A percentile compares a stretch with the other conserved stretches of the same genome.
These are phyloP conservation scores for Filobasidium wieringae DNA, from an alignment of 768 basidiomycete species.

Conservation along the genomic window DNA sequence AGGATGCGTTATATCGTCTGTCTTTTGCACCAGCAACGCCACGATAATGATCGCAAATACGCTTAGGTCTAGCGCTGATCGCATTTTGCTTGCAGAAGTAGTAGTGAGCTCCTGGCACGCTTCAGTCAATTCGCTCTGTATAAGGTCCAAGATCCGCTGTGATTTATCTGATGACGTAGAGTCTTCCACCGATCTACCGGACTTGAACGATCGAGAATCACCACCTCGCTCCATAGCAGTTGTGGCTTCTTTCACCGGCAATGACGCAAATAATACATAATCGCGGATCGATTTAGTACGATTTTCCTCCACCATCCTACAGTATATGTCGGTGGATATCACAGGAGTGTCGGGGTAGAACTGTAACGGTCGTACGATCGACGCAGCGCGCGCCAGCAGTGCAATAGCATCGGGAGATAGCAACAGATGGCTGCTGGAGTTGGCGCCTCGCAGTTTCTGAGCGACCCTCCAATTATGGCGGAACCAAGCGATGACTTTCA, in stretches of 20 bases:
- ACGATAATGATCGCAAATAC: not conserved
- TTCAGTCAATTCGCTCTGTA: too few relatives aligned
- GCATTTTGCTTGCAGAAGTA: too few relatives aligned
- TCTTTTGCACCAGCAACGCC: not conserved
- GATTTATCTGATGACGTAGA: too few relatives aligned
- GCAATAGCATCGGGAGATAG: not conserved
- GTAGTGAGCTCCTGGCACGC: too few relatives aligned
- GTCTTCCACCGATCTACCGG: too few relatives aligned
- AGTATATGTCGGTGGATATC: not conserved
- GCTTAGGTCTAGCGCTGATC: too few relatives aligned
- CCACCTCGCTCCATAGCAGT: not conserved
- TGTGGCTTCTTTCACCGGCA: not conserved
- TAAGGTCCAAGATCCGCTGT: too few relatives aligned
- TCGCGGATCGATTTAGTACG: not conserved
- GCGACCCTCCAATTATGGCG: slow-evolving; percentile 21
- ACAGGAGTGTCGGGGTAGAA: not conserved
- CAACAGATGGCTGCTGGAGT: not conserved
- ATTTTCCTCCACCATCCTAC: not conserved
- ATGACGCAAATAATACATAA: not conserved
- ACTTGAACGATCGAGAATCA: not conserved
- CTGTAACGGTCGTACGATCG: not conserved
- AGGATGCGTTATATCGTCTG: not conserved
- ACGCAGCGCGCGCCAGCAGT: not conserved
- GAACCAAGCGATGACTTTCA: slow-evolving; percentile 73
- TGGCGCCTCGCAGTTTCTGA: not conserved